phyloP scores from a whole-genome alignment of 2,329 filamentous ascomycete genomes.

The Penicillium brasilianum region DNA sequence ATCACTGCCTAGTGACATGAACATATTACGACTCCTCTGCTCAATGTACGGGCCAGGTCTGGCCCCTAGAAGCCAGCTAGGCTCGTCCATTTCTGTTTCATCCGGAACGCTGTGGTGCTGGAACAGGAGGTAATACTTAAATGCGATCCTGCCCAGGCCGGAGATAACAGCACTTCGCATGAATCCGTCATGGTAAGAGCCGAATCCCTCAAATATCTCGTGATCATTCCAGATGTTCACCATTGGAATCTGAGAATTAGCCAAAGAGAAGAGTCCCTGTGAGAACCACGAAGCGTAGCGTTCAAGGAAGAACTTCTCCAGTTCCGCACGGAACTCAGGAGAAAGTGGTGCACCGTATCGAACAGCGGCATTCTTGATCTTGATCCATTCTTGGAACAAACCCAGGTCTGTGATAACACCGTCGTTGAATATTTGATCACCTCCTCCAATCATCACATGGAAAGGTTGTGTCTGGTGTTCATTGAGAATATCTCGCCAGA shows the following conservation, averaged over 20 bases:
- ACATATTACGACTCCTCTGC: slow-evolving; percentile 81
- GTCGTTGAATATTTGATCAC: slow-evolving; percentile 97
- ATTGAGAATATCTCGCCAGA: slow-evolving; percentile 96
- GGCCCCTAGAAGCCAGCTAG: slow-evolving; percentile 85
- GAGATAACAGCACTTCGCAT: slow-evolving; percentile 90
- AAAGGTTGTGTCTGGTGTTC: slow-evolving; percentile 89
- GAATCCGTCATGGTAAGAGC: slow-evolving; percentile 88
- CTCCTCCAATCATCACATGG: slow-evolving; percentile 97
- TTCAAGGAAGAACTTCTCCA: slow-evolving; percentile 86
- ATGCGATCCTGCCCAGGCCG: slow-evolving; percentile 86
- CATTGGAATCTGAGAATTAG: slow-evolving; percentile 94
- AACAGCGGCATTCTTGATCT: slow-evolving; percentile 75
- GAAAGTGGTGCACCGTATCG: slow-evolving; percentile 82
- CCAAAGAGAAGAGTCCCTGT: slow-evolving; percentile 90
- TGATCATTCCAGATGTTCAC: slow-evolving; percentile 98
- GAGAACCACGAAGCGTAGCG: slow-evolving; percentile 96
- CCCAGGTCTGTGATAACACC: slow-evolving; percentile 74
- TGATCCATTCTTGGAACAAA: slow-evolving; percentile 82
- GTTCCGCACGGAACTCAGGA: slow-evolving; percentile 79
- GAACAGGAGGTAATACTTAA: slow-evolving; percentile 99
- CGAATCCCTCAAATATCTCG: slow-evolving; percentile 88
- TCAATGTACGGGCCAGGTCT: slow-evolving; percentile 87
- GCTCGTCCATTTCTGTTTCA: slow-evolving; percentile 82
- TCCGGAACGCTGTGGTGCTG: slow-evolving; percentile 87
- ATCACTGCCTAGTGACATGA: slow-evolving; percentile 79